These are phyloP conservation scores for Zymoseptoria tritici DNA, from an alignment of 2,329 filamentous ascomycete species.

Conservation along the genomic window DNA sequence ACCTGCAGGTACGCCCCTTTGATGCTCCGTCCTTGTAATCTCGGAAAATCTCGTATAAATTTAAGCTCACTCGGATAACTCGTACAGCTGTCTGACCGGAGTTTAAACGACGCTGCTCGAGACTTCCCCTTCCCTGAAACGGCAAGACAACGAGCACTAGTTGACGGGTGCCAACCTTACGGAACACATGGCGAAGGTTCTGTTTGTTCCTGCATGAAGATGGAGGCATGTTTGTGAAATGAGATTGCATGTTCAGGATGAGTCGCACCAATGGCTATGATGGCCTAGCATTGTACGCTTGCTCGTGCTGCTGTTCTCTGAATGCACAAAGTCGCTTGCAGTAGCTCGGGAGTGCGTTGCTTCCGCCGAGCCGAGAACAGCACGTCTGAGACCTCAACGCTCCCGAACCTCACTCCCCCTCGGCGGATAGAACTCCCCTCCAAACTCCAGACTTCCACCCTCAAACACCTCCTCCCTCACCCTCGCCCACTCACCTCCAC, in stretches of 20 bases:
- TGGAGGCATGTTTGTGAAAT: background rate
- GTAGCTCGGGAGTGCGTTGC: background rate
- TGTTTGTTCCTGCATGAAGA: background rate
- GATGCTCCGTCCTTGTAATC: background rate
- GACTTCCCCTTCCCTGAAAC: background rate
- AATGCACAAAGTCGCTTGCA: background rate
- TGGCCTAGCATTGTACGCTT: background rate
- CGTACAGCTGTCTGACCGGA: background rate
- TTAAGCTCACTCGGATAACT: background rate
- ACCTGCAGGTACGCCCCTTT: background rate
- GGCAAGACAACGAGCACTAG: background rate
- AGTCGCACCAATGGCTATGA: too few relatives aligned
- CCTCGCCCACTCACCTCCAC: conserved; percentile 31
- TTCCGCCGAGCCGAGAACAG: background rate
- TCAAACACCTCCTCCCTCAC: conserved; percentile 36
- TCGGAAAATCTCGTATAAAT: background rate
- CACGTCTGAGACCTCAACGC: conserved; percentile 19
- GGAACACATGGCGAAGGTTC: background rate
- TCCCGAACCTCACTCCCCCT: conserved; percentile 33
- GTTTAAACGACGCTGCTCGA: background rate
- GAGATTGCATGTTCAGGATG: background rate
- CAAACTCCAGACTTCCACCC: conserved; percentile 42
- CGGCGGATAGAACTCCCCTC: conserved; percentile 40
- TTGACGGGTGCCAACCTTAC: background rate
- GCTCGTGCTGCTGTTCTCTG: background rate